These are phyloP conservation scores for Strobilomyces confusus DNA, from an alignment of 768 basidiomycete genomes.

Conservation along the genomic window DNA sequence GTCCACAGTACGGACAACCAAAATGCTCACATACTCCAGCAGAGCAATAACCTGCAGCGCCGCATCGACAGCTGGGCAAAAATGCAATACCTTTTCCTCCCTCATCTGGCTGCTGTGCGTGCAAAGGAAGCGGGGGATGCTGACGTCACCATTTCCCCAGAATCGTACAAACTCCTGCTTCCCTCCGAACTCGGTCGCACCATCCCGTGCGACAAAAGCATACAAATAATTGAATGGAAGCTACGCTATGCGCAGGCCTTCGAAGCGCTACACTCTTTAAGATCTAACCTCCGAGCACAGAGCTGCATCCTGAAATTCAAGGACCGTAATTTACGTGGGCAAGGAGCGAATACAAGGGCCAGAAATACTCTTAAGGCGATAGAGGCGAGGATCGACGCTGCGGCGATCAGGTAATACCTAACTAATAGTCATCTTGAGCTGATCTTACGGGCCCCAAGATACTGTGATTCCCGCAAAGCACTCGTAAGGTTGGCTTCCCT, in stretches of 20 bases:
- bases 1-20: not conserved
- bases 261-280: not conserved
- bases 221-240: not conserved
- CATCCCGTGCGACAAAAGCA: not conserved
- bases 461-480: not conserved
- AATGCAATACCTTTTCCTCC: not conserved
- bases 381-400: not conserved
- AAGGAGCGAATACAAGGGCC: not conserved
- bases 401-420: too few species aligned
- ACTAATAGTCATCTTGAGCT: too few species aligned
- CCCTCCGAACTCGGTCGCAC: not conserved
- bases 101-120: not conserved
- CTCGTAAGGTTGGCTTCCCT: too few species aligned
- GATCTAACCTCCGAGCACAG: not conserved
- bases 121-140: not conserved
- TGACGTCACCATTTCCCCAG: not conserved
- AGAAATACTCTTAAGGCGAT: not conserved
- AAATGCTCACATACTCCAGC: not conserved
- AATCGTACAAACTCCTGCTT: not conserved
- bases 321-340: not conserved
- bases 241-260: not conserved
- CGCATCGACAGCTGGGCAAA: not conserved
- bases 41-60: not conserved
- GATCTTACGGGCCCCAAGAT: not conserved
- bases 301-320: not conserved